Evolutionary conservation across 2,329 filamentous ascomycete species (phyloP).

Genomic region (Verticillium isaacii): DNA sequence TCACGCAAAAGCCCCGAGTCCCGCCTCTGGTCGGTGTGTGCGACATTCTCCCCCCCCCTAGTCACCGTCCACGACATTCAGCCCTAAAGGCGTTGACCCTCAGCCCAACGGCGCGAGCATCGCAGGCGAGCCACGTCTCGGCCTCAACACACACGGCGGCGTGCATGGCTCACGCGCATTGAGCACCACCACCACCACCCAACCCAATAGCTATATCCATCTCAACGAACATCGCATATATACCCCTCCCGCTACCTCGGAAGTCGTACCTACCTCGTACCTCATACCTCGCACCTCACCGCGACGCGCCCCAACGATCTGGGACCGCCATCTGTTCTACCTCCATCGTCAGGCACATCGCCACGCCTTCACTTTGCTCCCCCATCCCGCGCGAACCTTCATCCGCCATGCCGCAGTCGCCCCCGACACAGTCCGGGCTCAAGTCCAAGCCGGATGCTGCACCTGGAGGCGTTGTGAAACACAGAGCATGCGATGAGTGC

Average conservation of each 20-base stretch:
- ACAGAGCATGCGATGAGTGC: slow-evolving; percentile 63
- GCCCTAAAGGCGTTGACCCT: neutral
- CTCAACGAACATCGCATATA: neutral
- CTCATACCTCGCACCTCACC: neutral
- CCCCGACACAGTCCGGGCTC: slow-evolving; percentile 1
- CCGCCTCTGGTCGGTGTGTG: neutral
- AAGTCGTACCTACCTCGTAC: neutral
- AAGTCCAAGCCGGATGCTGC: slow-evolving; percentile 1
- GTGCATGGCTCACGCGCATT: neutral
- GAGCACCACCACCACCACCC: neutral
- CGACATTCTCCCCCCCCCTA: neutral
- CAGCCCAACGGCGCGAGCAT: neutral
- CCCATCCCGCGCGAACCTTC: neutral
- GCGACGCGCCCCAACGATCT: neutral
- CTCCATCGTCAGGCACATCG: neutral
- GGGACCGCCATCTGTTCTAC: neutral
- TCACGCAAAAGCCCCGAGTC: neutral
- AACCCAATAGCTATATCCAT: neutral
- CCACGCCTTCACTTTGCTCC: neutral
- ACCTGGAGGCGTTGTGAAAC: slow-evolving; percentile 34
- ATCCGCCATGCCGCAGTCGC: neutral
- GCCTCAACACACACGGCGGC: neutral
- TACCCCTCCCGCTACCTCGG: neutral
- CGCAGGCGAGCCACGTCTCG: neutral
- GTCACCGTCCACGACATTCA: neutral